Evolutionary conservation across 1,139 yeast species (phyloP), one percentile per base, ranked within the genome.

Genomic region (Groenewaldozyma sp.): DNA sequence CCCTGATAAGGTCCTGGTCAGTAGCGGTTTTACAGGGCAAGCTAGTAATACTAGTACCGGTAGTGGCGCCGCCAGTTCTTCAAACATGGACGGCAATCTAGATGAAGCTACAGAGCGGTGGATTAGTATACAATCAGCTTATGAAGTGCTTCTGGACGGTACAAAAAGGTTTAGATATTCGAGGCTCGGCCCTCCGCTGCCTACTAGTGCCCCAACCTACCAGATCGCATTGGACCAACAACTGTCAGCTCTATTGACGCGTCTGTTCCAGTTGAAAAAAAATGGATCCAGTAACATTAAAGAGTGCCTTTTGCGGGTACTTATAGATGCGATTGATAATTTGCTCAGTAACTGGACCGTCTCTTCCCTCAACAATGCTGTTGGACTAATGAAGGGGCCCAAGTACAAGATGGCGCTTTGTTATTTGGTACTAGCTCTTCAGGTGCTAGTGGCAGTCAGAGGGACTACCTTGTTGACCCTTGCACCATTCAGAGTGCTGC

Each of bases 1-100:
- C 36, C 68, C 68, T 2, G 68, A 63, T 42, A 63, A 64, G 46
- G n/a, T n/a, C n/a, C n/a, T n/a, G n/a, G n/a, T n/a, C n/a, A n/a
- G n/a, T n/a, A n/a, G n/a, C n/a, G n/a, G n/a, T n/a, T 42, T 42
- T 14, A 43, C 38, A 7, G 11, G 26, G 11, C 26, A 11, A 22
- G 19, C 17, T 11, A 29, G 17, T 16, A 5, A 14, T 5, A n/a
- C 21, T 6, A n/a, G 22, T 5, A 9, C 10, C 17, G 33, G 7
- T 18, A 7, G 20, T 29, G n/a, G n/a, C n/a, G n/a, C n/a, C n/a
- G n/a, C n/a, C n/a, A n/a, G n/a, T n/a, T n/a, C n/a, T n/a, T n/a
- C n/a, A n/a, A 11, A 22, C 3, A 48, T 36, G 21, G 39, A 10
- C 14, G 19, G 31, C 35, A 32, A 35, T 16, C 11, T 34, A 13